phyloP scores from a whole-genome alignment of 2,329 filamentous ascomycete species.

The Uncinocarpus reesii region DNA sequence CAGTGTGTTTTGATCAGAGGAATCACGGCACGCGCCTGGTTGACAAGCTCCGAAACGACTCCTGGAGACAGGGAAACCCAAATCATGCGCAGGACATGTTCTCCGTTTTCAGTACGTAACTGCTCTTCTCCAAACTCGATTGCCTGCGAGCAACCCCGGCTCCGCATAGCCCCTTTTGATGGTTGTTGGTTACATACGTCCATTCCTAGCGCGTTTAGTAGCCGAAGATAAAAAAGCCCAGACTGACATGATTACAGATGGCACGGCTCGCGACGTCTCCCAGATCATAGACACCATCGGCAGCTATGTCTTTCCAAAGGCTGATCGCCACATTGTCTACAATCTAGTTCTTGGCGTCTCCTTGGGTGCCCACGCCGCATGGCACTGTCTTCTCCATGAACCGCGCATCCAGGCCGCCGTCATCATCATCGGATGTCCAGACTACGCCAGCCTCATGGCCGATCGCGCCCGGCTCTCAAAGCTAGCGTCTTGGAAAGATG shows the following conservation, averaged over 20 bases:
- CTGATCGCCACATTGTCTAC: constrained; percentile 41
- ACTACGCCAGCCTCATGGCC: constrained; percentile 70
- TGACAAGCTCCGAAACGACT: constrained; percentile 57
- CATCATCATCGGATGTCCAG: constrained; percentile 77
- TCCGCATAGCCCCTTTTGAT: too few relatives aligned
- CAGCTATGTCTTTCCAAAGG: constrained; percentile 57
- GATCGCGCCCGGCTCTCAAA: constrained; percentile 67
- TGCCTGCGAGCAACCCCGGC: too few relatives aligned
- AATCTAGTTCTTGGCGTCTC: constrained; percentile 75
- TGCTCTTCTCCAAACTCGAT: background rate
- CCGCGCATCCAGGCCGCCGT: constrained; percentile 67
- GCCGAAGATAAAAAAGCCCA: too few relatives aligned
- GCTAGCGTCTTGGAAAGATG: constrained; percentile 49
- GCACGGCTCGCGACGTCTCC: constrained; percentile 63
- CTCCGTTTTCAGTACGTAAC: constrained; percentile 52
- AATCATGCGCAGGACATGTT: constrained; percentile 91
- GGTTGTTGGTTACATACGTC: background rate
- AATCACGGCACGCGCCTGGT: constrained; percentile 75
- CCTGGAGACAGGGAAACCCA: constrained; percentile 69
- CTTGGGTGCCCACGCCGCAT: constrained; percentile 76
- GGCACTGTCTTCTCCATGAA: constrained; percentile 72
- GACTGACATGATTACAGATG: constrained; percentile 33
- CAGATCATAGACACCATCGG: constrained; percentile 66
- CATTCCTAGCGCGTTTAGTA: too few relatives aligned
- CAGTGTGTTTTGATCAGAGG: constrained; percentile 78